Base-by-base conservation (phyloP, 2,329 filamentous ascomycete species). In the Ophiostoma perfectum region DNA sequence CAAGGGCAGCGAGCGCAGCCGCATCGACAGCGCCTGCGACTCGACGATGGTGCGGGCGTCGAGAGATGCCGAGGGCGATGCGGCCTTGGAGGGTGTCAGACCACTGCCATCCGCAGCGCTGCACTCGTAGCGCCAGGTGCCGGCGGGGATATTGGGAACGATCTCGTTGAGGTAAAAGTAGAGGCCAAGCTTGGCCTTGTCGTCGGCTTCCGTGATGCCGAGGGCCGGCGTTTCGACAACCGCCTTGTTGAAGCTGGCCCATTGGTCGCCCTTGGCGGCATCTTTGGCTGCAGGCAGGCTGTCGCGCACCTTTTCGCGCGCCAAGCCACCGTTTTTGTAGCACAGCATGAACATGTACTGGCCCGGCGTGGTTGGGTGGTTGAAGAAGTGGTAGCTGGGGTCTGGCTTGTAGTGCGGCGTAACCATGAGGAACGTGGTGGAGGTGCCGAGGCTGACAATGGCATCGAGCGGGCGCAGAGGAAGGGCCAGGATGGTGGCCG, bases 311-410 rank as follows among this genome's bases (percentile, higher is more conserved):
- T 91, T 88, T 77, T 99, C 95, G 62, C 95, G 90, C 1, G 95
- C 94, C 1, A 98, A 87, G 2, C 93, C 93, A 73, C 95, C 95
- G 79, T 99, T 99, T 80, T 98, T 98, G 83, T 98, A 99, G 84
- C 95, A 99, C 47, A 99, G 87, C 95, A 99, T 99, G 80, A 99
- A 98, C 95, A 99, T 98, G 84, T 96, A 97, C 70, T 97, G 86
- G 0, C 91, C 92, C 0, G 88, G 81, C 0, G 92, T 96, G 62
- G 93, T 95, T 1, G 95, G 95, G 78, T 98, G 93, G 81, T 97
- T 97, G 86, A 98, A 96, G 83, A 98, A 97, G 81, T 99, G 95
- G 76, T 97, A 97, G 6, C 90, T 87, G 3, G 92, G 91, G 75
- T 97, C 90, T 2, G 95, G 92, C 77, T 89, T 89, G 83, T 97